phyloP scores from a whole-genome alignment of 2,329 filamentous ascomycete species.

The Colletotrichum sp. region DNA sequence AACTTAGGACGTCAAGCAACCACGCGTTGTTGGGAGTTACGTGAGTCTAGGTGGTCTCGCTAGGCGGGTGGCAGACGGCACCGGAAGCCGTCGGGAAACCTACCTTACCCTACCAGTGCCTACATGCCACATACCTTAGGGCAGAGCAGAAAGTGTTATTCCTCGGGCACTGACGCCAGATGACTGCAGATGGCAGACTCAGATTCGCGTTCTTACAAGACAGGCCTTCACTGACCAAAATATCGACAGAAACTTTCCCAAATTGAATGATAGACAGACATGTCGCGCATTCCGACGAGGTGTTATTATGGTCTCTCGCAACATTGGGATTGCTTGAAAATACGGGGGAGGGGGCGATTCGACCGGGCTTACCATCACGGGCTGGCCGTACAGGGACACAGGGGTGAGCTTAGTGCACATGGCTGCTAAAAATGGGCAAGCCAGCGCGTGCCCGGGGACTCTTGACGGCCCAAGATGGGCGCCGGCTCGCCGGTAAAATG shows the following conservation, averaged over 20 bases:
- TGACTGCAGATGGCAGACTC: neutral
- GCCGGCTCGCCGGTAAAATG: conserved; percentile 3
- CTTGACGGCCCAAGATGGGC: neutral
- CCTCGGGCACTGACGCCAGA: neutral
- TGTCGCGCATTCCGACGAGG: neutral
- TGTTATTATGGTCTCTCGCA: neutral
- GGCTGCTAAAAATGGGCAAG: conserved; percentile 3
- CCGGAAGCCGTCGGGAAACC: neutral
- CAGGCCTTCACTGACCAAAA: neutral
- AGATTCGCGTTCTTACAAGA: neutral
- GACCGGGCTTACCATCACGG: neutral
- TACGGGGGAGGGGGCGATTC: neutral
- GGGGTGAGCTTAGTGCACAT: neutral
- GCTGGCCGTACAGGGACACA: neutral
- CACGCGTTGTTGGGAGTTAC: neutral
- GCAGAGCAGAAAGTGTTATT: neutral
- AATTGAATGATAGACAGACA: neutral
- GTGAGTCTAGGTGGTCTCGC: neutral
- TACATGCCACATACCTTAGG: neutral
- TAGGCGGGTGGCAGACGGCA: neutral
- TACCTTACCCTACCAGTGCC: neutral
- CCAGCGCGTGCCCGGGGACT: neutral
- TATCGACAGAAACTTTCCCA: neutral
- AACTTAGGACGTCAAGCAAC: neutral
- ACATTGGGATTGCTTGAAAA: conserved; percentile 4